These are phyloP conservation scores for Gnomoniopsis sp. DNA, from an alignment of 2,329 filamentous ascomycete species.

Conservation along the genomic window DNA sequence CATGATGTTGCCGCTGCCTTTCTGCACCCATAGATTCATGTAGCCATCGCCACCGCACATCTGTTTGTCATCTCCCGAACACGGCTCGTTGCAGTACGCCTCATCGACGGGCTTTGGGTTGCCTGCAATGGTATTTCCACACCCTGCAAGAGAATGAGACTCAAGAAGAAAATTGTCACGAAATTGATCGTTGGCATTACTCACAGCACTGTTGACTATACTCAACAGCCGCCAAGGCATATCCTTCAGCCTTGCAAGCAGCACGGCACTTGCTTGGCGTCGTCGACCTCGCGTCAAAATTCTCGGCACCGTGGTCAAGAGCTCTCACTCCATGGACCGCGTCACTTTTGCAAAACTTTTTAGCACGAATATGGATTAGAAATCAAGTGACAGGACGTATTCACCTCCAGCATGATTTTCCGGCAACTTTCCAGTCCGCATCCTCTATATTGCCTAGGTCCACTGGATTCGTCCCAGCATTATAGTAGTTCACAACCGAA, in stretches of 20 bases:
- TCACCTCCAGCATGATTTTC: background rate
- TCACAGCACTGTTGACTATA: slow-evolving; percentile 10
- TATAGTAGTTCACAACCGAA: too few relatives aligned
- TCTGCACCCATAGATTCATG: slow-evolving; percentile 1
- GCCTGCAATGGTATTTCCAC: slow-evolving; percentile 3
- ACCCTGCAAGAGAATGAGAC: background rate
- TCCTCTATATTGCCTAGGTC: too few relatives aligned
- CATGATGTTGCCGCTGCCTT: background rate
- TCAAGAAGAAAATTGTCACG: background rate
- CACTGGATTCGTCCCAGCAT: too few relatives aligned
- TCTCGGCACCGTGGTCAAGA: background rate
- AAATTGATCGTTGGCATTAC: background rate
- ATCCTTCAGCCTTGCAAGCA: slow-evolving; percentile 6
- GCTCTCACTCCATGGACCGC: background rate
- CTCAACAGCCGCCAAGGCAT: slow-evolving; percentile 9
- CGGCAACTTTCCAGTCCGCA: too few relatives aligned
- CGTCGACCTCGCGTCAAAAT: background rate
- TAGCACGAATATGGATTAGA: background rate
- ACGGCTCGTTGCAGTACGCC: background rate
- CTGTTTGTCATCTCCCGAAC: background rate
- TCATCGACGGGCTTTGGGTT: background rate
- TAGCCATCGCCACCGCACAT: slow-evolving; percentile 2
- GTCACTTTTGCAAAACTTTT: background rate
- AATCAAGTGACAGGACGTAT: background rate
- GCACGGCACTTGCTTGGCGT: background rate